Base-by-base conservation (phyloP, 805 yeast species). In the Ascoidea asiatica region DNA sequence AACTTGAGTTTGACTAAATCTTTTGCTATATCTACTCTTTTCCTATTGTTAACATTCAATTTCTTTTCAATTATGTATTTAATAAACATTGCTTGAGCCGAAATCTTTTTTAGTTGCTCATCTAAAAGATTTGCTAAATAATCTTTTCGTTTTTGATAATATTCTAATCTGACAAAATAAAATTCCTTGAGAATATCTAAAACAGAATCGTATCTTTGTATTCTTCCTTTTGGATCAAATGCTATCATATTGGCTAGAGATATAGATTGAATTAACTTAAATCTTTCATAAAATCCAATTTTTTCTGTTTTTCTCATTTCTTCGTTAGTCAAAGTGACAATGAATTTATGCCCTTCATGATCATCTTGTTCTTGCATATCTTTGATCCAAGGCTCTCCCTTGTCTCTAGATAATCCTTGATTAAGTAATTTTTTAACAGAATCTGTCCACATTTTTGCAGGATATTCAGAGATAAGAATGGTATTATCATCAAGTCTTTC, bases 351-450 rank as follows among this genome's bases (percentile, higher is more conserved):
- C 38, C 79, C 81, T 46, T 77, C 69, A 23, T 44, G 43, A 17
- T 87, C 84, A 61, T 92, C 98, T 59, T 90, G 95, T 57, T 92
- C 98, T 52, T 81, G 87, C 79, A 89, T 76, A 61, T 90, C 97
- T 53, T 86, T 89, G 49, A 90, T 87, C 95, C 97, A 90, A 20
- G 88, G 76, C 46, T 70, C 70, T 56, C 81, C 87, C 35, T 88
- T 95, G 44, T 68, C 73, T n/a, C 89, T 89, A 39, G 75, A 66
- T 50, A 86, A 65, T 20, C 89, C 94, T 45, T 75, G 72, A 48
- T 85, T 63, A 52, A 92, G 66, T 53, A 74, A 85, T 56, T 89
- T 96, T 61, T 90, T 92, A 72, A 90, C 78, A 40, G 80, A 82
- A 45, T 83, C 74, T 2, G 95, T 92, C 98, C 98, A 92, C 58